Percentiles rank a stretch among this genome's conserved stretches.
These are phyloP conservation scores for Parasitella parasitica DNA, from an alignment of 371 early-diverging fungal species.

Conservation along the genomic window DNA sequence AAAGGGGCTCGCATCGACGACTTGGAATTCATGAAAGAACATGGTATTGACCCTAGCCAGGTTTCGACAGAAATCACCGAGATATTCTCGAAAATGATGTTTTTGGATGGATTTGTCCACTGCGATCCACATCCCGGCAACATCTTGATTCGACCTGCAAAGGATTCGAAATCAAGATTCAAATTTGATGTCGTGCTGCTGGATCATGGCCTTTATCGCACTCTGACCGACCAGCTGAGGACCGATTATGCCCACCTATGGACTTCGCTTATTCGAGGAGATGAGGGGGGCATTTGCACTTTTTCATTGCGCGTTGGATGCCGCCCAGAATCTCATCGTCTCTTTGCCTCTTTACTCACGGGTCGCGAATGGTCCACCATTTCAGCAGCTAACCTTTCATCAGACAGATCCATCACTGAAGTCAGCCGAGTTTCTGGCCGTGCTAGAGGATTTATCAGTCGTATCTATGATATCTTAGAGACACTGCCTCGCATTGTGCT, in stretches of 20 bases:
- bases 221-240: conserved; percentile 67
- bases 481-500: conserved; percentile 81
- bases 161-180: conserved; percentile 46
- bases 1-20: conserved; percentile 80
- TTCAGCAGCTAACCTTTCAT: conserved; percentile 33
- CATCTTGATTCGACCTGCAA: conserved; percentile 63
- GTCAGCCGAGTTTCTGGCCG: conserved; percentile 34
- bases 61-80: conserved; percentile 77
- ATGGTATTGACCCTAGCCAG: conserved; percentile 69
- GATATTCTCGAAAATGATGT: conserved; percentile 92
- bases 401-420: conserved; percentile 51
- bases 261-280: conserved; percentile 78
- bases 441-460: conserved; percentile 58
- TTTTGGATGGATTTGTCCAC: conserved; percentile 81
- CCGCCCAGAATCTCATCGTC: conserved; percentile 75
- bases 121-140: conserved; percentile 87
- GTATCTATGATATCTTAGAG: conserved; percentile 81
- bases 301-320: conserved; percentile 58
- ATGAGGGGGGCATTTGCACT: conserved; percentile 66
- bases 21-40: conserved; percentile 61
- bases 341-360: conserved; percentile 86
- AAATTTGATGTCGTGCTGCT: conserved; percentile 89
- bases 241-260: conserved; percentile 87
- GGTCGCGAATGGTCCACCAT: conserved; percentile 82
- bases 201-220: conserved; percentile 94